Evolutionary conservation across 805 yeast genomes (phyloP), one percentile per base, ranked within the genome.

Genomic region (Candida parachauliodes): DNA sequence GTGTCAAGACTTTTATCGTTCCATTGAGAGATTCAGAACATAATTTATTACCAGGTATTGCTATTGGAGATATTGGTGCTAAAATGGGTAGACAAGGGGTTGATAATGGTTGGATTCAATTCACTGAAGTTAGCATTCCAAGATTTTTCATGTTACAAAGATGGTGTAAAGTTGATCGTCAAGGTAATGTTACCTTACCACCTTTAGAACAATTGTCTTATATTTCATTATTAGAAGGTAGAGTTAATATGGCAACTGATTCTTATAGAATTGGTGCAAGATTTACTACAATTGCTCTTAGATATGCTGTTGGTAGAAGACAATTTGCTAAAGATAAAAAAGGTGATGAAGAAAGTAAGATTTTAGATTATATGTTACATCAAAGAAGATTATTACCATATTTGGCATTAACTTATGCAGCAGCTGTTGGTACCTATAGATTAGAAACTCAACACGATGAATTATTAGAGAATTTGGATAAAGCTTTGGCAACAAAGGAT

Each of bases 51-150:
- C 88, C 95, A 3, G 97, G 97, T 39, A 67, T 89, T 40, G 62
- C 85, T 22, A 71, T 88, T 46, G 97, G 97, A 44, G 97, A 89
- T 57, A 87, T 89, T 55, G 97, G 97, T 40, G 79, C 84, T 46
- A 89, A 89, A 65, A 88, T 89, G 95, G 97, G 97, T 37, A 75
- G 96, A 54, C 93, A 88, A 54, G 96, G 95, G 41, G 85, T 89
- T 48, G 97, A 89, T 56, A 89, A 89, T 60, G 97, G 97, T 37
- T 89, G 96, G 96, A 86, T 89, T 53, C 96, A 88, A 64, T 89
- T 85, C 65, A 71, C 84, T 34, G 72, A 81, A 49, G 96, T 88
- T 36, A 72, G 80, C 35, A 84, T 89, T 45, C 97, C 97, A 39
- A 76, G 88, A 44, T 81, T 75, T 55, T 84, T 74, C 61, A 80